A percentile compares a stretch with the other conserved stretches of the same genome.
These are phyloP conservation scores for Pythium utonaiense DNA, from an alignment of 352 stramenopile species.

Conservation along the genomic window DNA sequence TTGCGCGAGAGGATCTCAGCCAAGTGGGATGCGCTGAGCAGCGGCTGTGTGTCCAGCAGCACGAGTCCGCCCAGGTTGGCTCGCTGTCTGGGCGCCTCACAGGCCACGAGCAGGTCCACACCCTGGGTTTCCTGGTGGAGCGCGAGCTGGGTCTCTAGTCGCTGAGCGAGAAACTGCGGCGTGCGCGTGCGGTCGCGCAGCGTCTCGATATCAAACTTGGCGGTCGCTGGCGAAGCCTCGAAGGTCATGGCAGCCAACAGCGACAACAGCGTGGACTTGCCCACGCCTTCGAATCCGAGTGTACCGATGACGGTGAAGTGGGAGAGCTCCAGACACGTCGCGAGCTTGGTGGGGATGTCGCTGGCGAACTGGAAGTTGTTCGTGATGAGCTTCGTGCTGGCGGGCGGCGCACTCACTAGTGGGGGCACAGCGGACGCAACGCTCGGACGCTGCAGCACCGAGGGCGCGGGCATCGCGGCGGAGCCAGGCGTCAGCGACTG, in stretches of 20 bases:
- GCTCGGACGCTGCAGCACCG: constrained; percentile 3
- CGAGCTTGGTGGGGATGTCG: constrained; percentile 50
- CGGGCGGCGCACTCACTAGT: constrained; percentile 19
- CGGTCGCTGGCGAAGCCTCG: not conserved
- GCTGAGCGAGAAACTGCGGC: constrained; percentile 35
- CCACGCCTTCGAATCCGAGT: constrained; percentile 60
- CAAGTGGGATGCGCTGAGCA: constrained; percentile 61
- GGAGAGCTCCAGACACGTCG: constrained; percentile 55
- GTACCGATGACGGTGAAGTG: constrained; percentile 70
- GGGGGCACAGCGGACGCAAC: not conserved
- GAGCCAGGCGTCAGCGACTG: constrained; percentile 1
- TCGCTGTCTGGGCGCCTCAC: constrained; percentile 22
- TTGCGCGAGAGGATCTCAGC: constrained; percentile 42
- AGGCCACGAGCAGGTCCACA: constrained; percentile 53
- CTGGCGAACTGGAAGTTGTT: constrained; percentile 53
- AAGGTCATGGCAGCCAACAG: constrained; percentile 25
- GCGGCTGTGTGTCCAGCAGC: constrained; percentile 63
- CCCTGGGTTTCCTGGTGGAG: constrained; percentile 43
- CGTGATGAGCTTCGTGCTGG: constrained; percentile 56
- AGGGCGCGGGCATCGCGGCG: not conserved
- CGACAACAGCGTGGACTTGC: constrained; percentile 73
- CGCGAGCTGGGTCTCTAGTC: constrained; percentile 33
- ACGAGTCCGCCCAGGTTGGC: constrained; percentile 39
- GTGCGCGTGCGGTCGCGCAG: constrained; percentile 3
- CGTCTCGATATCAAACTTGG: constrained; percentile 2